Base-by-base conservation (phyloP, 106 monocot species). In the Phalaenopsis equestris region DNA sequence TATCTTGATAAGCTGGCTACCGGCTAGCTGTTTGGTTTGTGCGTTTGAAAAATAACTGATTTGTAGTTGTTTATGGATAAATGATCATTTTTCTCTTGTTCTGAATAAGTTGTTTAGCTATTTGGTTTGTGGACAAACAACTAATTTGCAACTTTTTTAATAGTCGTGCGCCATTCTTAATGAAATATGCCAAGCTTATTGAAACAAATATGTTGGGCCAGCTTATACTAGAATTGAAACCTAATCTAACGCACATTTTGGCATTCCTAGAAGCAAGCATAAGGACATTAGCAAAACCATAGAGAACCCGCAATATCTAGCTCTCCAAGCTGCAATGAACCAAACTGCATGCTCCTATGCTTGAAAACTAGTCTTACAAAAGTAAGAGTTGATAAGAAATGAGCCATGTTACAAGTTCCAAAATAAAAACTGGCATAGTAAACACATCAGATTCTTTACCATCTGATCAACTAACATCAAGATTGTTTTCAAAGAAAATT, bases 401-500 rank as follows among this genome's bases (percentile, higher is more conserved):
- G 8, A 64, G 64, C 64, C 23, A 3, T 30, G 30, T n/a, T 43
- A 74, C 19, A 81, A 47, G 39, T 49, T 77, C 19, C 45, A 73
- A 21, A 47, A 86, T 61, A 56, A 58, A 30, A 77, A 48, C 30
- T 41, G 9, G 2, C 14, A 56, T 56, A 30, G 0, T 12, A 78
- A 57, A 57, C 16, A 39, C 1, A 18, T 41, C 18, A 57, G 75
- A 58, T 58, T 17, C 23, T 49, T 85, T 93, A 99, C 98, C 98
- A 99, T 99, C 77, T 99, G 98, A 67, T 99, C 98, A 19, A 94
- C 98, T 70, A 99, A 80, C 94, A 99, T 91, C 42, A 99, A 84
- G 5, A 99, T 93, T 4, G 98, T 93, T 87, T 99, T 94, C 73
- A 99, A 77, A 3, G 89, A 84, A 78, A 99, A 91, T 67, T 91